These are phyloP conservation scores for Solanum verrucosum DNA, from an alignment of 257 asterid genomes.

Conservation along the genomic window DNA sequence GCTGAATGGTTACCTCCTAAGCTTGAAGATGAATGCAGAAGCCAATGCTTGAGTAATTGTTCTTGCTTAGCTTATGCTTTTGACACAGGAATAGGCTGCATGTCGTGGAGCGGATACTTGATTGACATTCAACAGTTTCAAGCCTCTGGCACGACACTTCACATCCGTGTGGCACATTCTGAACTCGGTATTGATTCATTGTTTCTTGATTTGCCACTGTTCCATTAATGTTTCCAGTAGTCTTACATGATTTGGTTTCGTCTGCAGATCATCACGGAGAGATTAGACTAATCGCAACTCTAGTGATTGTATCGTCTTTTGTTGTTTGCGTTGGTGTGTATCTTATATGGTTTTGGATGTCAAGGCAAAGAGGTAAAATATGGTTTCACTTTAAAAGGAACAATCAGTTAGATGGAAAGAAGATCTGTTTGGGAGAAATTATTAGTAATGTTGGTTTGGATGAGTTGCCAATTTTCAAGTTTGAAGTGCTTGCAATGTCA, in stretches of 20 bases:
- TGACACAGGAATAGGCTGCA: slow-evolving; percentile 27
- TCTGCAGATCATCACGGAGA: slow-evolving; percentile 12
- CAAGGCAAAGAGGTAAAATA: slow-evolving; percentile 24
- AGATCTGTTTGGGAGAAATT: not conserved
- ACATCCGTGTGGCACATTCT: slow-evolving; percentile 35
- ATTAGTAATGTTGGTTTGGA: not conserved
- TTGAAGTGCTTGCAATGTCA: slow-evolving; percentile 36
- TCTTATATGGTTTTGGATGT: slow-evolving; percentile 5
- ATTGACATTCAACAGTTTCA: slow-evolving; percentile 33
- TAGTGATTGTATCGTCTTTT: slow-evolving; percentile 21
- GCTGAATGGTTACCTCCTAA: not conserved
- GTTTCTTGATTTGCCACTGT: not conserved
- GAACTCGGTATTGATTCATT: slow-evolving; percentile 30
- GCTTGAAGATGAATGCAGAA: not conserved
- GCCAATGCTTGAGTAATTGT: slow-evolving; percentile 27
- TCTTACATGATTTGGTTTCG: not conserved
- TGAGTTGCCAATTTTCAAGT: slow-evolving; percentile 38
- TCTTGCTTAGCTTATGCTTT: slow-evolving; percentile 45
- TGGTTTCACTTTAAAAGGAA: not conserved
- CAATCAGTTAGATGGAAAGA: not conserved
- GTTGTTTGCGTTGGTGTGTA: not conserved
- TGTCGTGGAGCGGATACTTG: slow-evolving; percentile 34
- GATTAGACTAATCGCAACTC: slow-evolving; percentile 18
- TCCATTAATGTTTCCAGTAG: not conserved
- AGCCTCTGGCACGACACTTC: slow-evolving; percentile 27